Conservation (phyloP, 768 basidiomycete genomes). For the Mycena latifolia region DNA sequence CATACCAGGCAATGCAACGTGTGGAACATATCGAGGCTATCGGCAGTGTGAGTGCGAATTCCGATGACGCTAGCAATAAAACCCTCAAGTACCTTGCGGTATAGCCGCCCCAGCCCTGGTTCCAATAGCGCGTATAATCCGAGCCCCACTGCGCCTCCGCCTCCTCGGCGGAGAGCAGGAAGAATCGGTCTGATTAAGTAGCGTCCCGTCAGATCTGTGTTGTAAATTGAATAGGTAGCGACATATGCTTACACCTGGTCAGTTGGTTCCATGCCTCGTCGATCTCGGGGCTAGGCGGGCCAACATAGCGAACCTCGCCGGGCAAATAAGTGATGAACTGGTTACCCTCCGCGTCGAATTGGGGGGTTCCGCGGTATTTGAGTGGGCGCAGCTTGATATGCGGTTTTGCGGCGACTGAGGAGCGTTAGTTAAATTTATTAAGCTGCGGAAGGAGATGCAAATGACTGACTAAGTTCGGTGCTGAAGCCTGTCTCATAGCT, state of each 20-base stretch:
- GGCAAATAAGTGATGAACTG: background rate
- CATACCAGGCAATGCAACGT: conserved; percentile 6
- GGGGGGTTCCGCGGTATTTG: conserved; percentile 15
- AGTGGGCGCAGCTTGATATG: background rate
- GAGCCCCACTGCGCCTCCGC: background rate
- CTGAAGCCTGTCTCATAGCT: conserved; percentile 6
- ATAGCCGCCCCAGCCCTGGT: conserved; percentile 2
- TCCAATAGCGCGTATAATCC: conserved; percentile 4
- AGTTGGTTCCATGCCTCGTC: conserved; percentile 18
- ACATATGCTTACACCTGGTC: background rate
- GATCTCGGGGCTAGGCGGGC: conserved; percentile 11
- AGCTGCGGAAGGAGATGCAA: background rate
- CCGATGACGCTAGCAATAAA: background rate
- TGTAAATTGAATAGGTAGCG: no score
- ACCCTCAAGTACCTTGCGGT: background rate
- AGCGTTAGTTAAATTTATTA: conserved; percentile 1
- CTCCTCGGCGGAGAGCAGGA: conserved; percentile 12
- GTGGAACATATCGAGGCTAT: conserved; percentile 12
- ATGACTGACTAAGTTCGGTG: background rate
- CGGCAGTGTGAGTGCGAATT: background rate
- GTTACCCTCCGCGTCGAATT: conserved; percentile 4
- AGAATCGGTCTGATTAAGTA: conserved; percentile 6
- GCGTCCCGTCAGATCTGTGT: background rate
- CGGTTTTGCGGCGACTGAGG: conserved; percentile 1
- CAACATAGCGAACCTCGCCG: conserved; percentile 6